Evolutionary conservation across 805 yeast species (phyloP).

Genomic region (Ogataea dorogensis): DNA sequence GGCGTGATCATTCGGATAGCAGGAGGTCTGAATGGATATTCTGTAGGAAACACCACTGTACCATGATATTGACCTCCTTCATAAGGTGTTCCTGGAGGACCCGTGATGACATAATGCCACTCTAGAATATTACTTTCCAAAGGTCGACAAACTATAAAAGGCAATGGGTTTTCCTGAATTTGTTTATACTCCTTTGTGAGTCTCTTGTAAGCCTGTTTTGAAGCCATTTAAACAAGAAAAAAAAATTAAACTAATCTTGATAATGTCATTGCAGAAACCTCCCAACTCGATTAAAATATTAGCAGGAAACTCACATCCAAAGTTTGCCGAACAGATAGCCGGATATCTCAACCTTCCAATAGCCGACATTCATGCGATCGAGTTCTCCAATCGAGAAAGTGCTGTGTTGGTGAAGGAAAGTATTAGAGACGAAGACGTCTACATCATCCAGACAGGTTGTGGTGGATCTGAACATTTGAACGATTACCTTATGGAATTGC

Average conservation of each 20-base stretch:
- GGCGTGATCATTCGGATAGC: constrained; percentile 88
- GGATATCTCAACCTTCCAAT: constrained; percentile 61
- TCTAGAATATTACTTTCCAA: constrained; percentile 83
- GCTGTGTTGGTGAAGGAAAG: constrained; percentile 86
- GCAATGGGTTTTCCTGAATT: constrained; percentile 78
- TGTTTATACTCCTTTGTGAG: constrained; percentile 80
- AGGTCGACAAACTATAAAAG: constrained; percentile 81
- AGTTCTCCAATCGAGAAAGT: constrained; percentile 85
- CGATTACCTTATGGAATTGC: constrained; percentile 81
- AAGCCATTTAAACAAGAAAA: constrained; percentile 23
- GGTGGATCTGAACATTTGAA: constrained; percentile 77
- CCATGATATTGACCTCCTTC: constrained; percentile 89
- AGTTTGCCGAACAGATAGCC: constrained; percentile 72
- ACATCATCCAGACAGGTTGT: constrained; percentile 79
- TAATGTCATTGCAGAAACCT: constrained; percentile 34
- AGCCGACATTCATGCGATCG: constrained; percentile 76
- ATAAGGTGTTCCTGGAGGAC: constrained; percentile 89
- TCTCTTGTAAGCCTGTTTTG: constrained; percentile 37
- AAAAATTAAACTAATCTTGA: background rate
- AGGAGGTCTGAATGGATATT: constrained; percentile 91
- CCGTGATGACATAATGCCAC: constrained; percentile 92
- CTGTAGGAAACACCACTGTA: constrained; percentile 73
- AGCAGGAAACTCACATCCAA: constrained; percentile 79
- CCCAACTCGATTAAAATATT: constrained; percentile 50
- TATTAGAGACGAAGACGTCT: constrained; percentile 88